phyloP scores from a whole-genome alignment of 2,329 filamentous ascomycete species.

The Xylaria hypoxylon region DNA sequence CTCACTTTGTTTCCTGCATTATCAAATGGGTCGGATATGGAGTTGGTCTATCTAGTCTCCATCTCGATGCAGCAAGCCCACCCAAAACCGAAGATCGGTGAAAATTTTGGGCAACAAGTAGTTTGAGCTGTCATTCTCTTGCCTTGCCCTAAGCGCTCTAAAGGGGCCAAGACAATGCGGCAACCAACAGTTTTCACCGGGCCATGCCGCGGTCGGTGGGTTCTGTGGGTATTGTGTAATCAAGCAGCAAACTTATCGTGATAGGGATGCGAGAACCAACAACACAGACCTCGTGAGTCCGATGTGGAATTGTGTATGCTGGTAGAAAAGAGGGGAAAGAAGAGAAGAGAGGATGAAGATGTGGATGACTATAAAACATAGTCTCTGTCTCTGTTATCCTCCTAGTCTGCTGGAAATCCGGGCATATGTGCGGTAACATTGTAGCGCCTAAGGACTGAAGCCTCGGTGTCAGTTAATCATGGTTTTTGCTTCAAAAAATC shows the following conservation, averaged over 20 bases:
- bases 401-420: not conserved
- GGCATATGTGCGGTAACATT: slow-evolving; percentile 7
- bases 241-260: slow-evolving; percentile 1
- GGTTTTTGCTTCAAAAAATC: slow-evolving; percentile 15
- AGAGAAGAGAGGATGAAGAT: not conserved
- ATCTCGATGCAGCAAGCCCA: slow-evolving; percentile 27
- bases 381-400: not conserved
- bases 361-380: slow-evolving; percentile 8
- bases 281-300: slow-evolving; percentile 18
- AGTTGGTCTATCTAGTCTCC: slow-evolving; percentile 14
- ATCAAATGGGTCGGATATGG: slow-evolving; percentile 30
- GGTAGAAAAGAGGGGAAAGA: not conserved
- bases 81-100: slow-evolving; percentile 10
- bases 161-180: slow-evolving; percentile 13
- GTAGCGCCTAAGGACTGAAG: slow-evolving; percentile 2
- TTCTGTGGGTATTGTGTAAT: slow-evolving; percentile 28
- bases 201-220: slow-evolving; percentile 29
- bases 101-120: slow-evolving; percentile 5
- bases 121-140: not conserved
- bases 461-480: slow-evolving; percentile 16
- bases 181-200: slow-evolving; percentile 19
- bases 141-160: not conserved
- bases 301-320: slow-evolving; percentile 17
- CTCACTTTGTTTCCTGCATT: slow-evolving; percentile 23
- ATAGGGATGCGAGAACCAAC: slow-evolving; percentile 10